A percentile compares a stretch with the other conserved stretches of the same genome.
phyloP scores from a whole-genome alignment of 1,139 yeast species.

The Yamadazyma spencermartinsiae region DNA sequence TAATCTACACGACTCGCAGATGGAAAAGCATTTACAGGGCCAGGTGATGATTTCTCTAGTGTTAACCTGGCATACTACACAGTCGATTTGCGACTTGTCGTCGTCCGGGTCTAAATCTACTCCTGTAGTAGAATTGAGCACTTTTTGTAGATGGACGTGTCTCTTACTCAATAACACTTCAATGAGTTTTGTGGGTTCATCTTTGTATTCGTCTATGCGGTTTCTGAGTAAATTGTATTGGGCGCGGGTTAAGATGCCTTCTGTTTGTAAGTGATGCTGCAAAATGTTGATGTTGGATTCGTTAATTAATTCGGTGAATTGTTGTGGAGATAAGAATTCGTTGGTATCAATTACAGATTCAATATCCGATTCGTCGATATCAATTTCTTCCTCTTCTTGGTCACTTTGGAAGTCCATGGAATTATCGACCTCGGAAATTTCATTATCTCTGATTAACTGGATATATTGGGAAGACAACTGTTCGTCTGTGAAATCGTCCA shows the following conservation, averaged over 20 bases:
- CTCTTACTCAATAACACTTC: slow-evolving; percentile 23
- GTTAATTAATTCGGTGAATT: slow-evolving; percentile 29
- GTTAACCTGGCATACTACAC: slow-evolving; percentile 81
- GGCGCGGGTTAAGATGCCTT: slow-evolving; percentile 44
- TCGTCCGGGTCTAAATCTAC: slow-evolving; percentile 6
- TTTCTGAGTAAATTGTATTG: slow-evolving; percentile 24
- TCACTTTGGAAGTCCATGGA: slow-evolving; percentile 40
- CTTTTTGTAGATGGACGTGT: slow-evolving; percentile 11
- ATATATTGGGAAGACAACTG: slow-evolving; percentile 23
- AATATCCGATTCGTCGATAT: slow-evolving; percentile 10
- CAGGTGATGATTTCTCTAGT: slow-evolving; percentile 78
- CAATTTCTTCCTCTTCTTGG: slow-evolving; percentile 9
- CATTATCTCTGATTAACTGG: slow-evolving; percentile 25
- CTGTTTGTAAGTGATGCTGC: slow-evolving; percentile 34
- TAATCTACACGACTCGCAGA: slow-evolving; percentile 81
- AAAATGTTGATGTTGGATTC: slow-evolving; percentile 28
- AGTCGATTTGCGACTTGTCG: slow-evolving; percentile 32
- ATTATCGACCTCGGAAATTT: slow-evolving; percentile 47
- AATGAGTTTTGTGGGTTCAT: slow-evolving; percentile 26
- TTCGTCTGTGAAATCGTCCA: slow-evolving; percentile 27
- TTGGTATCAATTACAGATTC: slow-evolving; percentile 18
- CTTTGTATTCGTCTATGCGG: slow-evolving; percentile 15
- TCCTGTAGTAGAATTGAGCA: slow-evolving; percentile 1
- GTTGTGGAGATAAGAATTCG: slow-evolving; percentile 34
- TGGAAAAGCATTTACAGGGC: slow-evolving; percentile 91